Evolutionary conservation across 2,329 filamentous ascomycete genomes (phyloP), one percentile per base, ranked within the genome.

Genomic region (Coniochaeta ligniaria): DNA sequence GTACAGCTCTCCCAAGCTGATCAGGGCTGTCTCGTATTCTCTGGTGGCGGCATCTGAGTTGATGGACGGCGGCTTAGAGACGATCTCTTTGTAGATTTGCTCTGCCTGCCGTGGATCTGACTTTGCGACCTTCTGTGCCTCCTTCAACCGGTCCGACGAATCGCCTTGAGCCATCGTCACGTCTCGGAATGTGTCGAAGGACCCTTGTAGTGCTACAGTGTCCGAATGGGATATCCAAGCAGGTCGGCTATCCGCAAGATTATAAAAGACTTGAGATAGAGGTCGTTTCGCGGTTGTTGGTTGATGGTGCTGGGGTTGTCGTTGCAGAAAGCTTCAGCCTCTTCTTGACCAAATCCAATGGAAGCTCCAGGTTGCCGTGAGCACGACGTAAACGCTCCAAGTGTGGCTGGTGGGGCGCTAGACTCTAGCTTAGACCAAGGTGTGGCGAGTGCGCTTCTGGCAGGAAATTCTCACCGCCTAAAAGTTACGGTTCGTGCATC

Each of bases 1-100:
- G 76, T 97, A 97, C 66, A 98, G 83, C 83, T 96, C 90, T 69
- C 95, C 95, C 72, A 99, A 79, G 66, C 89, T 91, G 71, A 97
- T 84, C 73, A 99, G 77, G 28, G 95, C 92, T 67, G 83, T 83
- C 80, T 99, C 95, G 70, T 97, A 99, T 75, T 96, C 92, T 75
- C 90, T 88, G 66, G 94, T 87, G 62, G 93, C 91, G 41, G 89
- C 85, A 75, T 99, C 95, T 63, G 85, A 87, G 62, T 87, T 95
- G 62, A 89, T 86, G 59, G 91, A 90, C 24, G 93, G 92, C 41
- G 91, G 87, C 76, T 91, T 89, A 59, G 92, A 88, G 66, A 97
- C 85, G 72, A 98, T 90, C 60, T 95, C 89, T 77, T 94, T 92
- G 83, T 94, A 98, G 73, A 91, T 86, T 69, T 84, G 80, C 79